phyloP scores from a whole-genome alignment of 768 basidiomycete species.

The Lactifluus volemus region DNA sequence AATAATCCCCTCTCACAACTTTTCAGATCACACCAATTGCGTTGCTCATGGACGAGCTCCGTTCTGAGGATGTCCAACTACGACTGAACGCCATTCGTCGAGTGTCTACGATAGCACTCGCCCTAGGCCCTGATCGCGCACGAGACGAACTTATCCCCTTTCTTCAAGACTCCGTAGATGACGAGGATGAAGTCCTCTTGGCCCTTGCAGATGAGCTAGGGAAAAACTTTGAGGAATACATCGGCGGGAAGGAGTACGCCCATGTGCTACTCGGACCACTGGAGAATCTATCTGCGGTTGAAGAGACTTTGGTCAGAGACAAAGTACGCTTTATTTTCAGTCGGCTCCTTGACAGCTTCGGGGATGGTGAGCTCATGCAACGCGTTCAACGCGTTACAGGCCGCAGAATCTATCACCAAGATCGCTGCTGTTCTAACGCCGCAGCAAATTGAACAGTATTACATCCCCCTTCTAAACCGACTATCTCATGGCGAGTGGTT shows the following conservation, averaged over 20 bases:
- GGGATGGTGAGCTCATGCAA: conserved; percentile 4
- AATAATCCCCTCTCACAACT: not conserved
- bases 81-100: conserved; percentile 96
- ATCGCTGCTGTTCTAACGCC: conserved; percentile 70
- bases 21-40: conserved; percentile 85
- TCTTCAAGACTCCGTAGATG: conserved; percentile 97
- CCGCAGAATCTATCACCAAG: conserved; percentile 92
- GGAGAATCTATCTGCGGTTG: conserved; percentile 92
- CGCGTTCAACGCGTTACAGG: conserved; percentile 39
- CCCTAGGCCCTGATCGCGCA: conserved; percentile 89
- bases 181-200: conserved; percentile 96
- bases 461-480: conserved; percentile 84
- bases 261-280: conserved; percentile 85
- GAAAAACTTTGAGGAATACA: conserved; percentile 84
- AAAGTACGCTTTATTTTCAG: conserved; percentile 50
- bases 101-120: conserved; percentile 95
- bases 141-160: conserved; percentile 94
- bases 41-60: conserved; percentile 95
- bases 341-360: not conserved
- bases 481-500: conserved; percentile 97
- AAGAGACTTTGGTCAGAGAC: conserved; percentile 96
- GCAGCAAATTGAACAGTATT: conserved; percentile 77
- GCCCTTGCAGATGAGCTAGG: conserved; percentile 95
- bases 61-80: conserved; percentile 94
- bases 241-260: conserved; percentile 82